Evolutionary conservation across 2,329 filamentous ascomycete species (phyloP), one percentile per base, ranked within the genome.

Genomic region (Colletotrichum musae): DNA sequence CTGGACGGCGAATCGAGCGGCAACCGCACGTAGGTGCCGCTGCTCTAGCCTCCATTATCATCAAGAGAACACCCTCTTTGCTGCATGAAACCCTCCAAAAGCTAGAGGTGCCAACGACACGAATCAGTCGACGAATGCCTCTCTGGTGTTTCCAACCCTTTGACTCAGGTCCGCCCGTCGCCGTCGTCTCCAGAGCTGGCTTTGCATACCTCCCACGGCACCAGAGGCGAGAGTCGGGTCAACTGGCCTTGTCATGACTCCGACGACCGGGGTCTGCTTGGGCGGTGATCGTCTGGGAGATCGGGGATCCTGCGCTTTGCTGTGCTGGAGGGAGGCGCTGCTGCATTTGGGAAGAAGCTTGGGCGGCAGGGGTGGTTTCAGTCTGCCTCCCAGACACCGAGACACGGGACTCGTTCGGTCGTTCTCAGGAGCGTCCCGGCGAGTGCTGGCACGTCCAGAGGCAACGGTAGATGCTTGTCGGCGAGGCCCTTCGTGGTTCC

Each of bases 51-150:
- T 24, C 21, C 2, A 4, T 24, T 24, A 36, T 36, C 32, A 47
- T 24, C 41, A 36, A 65, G 50, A 48, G 56, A 69, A 69, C 67
- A 66, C 62, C 67, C 62, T 61, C 62, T 61, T 57, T 70, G 45
- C 24, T 57, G 67, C 57, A 67, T 70, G 67, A 70, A 70, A 70
- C 67, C 67, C 50, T 60, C 62, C 43, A 39, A 70, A 70, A 67
- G 62, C 56, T 66, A 66, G 66, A 61, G 48, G 56, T 41, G 48
- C 36, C 50, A 16, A 56, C 41, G 47, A 52, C 67, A 70, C 67
- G 67, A 70, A 66, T 70, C 67, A 70, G 67, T 67, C 56, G 6
- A 9, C 48, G 32, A 15, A 15, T 3, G 18, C 43, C 51, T 66
- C 57, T 67, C 62, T 52, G 63, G 51, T 56, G 66, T 70, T 57